Conservation (phyloP, 345 rosid genomes). For the Melaleuca alternifolia region DNA sequence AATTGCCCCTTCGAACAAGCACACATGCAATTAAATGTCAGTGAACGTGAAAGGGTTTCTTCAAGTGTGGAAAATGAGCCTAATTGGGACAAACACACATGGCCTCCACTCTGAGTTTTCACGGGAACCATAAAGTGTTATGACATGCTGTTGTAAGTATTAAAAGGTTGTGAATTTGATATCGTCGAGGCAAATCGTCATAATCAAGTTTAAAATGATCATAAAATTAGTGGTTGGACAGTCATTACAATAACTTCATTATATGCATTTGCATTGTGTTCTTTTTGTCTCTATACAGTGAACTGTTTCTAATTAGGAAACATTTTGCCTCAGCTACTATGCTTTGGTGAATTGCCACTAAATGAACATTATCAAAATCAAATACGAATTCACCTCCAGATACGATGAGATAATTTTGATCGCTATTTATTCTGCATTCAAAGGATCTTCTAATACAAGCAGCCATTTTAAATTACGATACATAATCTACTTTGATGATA, state of each 20-base stretch:
- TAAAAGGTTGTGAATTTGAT: background rate
- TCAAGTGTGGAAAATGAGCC: background rate
- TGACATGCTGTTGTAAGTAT: background rate
- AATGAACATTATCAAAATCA: background rate
- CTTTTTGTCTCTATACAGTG: background rate
- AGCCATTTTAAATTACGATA: no score
- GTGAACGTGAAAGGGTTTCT: background rate
- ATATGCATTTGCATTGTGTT: background rate
- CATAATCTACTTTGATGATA: no score
- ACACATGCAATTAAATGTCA: background rate
- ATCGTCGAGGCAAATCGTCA: background rate
- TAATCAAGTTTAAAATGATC: background rate
- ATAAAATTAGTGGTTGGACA: background rate
- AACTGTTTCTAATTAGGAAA: background rate
- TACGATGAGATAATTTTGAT: background rate
- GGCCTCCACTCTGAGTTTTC: background rate
- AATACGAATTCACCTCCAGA: background rate
- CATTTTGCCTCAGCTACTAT: background rate
- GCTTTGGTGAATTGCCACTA: background rate
- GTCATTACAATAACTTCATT: background rate
- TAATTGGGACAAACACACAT: background rate
- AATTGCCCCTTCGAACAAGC: background rate
- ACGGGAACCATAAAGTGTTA: background rate
- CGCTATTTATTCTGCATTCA: background rate
- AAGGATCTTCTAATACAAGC: background rate